phyloP scores from a whole-genome alignment of 2,329 filamentous ascomycete genomes.

The Ophiostoma quercus region DNA sequence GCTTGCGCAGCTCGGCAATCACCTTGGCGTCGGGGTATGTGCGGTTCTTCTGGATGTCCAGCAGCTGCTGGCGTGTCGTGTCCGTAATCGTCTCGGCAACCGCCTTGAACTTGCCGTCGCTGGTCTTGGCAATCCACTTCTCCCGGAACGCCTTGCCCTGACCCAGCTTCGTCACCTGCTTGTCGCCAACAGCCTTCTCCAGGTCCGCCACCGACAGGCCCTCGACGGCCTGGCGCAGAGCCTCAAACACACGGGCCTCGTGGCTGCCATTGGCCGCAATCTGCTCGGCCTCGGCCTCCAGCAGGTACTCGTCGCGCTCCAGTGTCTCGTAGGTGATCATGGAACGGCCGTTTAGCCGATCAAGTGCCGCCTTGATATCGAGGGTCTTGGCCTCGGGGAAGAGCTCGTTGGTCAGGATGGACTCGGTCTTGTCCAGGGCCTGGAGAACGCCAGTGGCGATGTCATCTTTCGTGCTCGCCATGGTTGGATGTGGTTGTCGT shows the following conservation, averaged over 20 bases:
- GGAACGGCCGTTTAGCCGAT: slow-evolving; percentile 74
- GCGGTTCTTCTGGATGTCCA: slow-evolving; percentile 63
- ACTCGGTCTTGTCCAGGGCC: slow-evolving; percentile 57
- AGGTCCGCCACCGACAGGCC: slow-evolving; percentile 76
- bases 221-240: slow-evolving; percentile 64
- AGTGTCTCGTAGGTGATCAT: slow-evolving; percentile 85
- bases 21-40: slow-evolving; percentile 66
- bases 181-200: slow-evolving; percentile 64
- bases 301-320: slow-evolving; percentile 68
- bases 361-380: slow-evolving; percentile 78
- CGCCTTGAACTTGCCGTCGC: slow-evolving; percentile 49
- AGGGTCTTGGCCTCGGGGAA: slow-evolving; percentile 63
- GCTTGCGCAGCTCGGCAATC: slow-evolving; percentile 78
- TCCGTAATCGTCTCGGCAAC: slow-evolving; percentile 71
- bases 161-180: slow-evolving; percentile 73
- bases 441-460: slow-evolving; percentile 61
- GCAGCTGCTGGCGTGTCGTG: slow-evolving; percentile 68
- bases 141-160: slow-evolving; percentile 89
- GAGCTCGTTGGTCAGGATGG: slow-evolving; percentile 62
- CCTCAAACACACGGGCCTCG: slow-evolving; percentile 76
- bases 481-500: slow-evolving; percentile 10
- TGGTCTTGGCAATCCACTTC: slow-evolving; percentile 62
- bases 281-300: slow-evolving; percentile 69
- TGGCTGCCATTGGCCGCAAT: slow-evolving; percentile 73
- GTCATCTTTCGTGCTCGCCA: slow-evolving; percentile 42